These are phyloP conservation scores for Exophiala viscosa DNA, from an alignment of 2,329 filamentous ascomycete genomes.

Conservation along the genomic window DNA sequence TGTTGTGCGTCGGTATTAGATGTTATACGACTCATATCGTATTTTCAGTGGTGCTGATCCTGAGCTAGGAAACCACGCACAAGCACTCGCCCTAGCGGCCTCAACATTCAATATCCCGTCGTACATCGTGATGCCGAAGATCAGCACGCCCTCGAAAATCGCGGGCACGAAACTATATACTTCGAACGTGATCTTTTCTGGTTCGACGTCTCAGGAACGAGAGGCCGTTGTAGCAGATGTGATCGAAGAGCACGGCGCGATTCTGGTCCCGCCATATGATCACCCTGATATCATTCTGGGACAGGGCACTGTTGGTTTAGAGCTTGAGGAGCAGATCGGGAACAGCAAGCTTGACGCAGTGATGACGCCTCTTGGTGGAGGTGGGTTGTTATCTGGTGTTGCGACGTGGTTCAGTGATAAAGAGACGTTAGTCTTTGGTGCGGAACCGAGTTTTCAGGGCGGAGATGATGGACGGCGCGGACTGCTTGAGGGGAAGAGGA, in stretches of 20 bases:
- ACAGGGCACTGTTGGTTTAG: constrained; percentile 83
- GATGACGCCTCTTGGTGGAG: constrained; percentile 80
- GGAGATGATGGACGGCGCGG: constrained; percentile 78
- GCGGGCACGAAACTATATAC: constrained; percentile 75
- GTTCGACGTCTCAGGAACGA: constrained; percentile 73
- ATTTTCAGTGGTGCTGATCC: background rate
- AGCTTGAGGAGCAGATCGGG: constrained; percentile 70
- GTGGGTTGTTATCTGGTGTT: constrained; percentile 79
- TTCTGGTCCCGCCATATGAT: constrained; percentile 84
- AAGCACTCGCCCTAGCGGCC: constrained; percentile 84
- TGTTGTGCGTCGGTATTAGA: background rate
- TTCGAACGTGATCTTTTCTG: constrained; percentile 74
- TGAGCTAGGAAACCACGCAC: constrained; percentile 78
- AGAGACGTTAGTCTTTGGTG: constrained; percentile 70
- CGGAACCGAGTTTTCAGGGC: constrained; percentile 77
- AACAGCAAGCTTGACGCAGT: constrained; percentile 60
- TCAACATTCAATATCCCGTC: constrained; percentile 68
- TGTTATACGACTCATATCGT: background rate
- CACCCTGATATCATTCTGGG: constrained; percentile 88
- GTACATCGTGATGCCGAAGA: constrained; percentile 89
- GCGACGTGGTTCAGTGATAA: constrained; percentile 67
- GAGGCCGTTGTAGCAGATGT: constrained; percentile 72
- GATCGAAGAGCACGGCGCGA: constrained; percentile 67
- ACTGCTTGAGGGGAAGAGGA: constrained; percentile 57
- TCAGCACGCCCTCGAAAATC: constrained; percentile 81